Percentiles rank a stretch among this genome's conserved stretches.
phyloP scores from a whole-genome alignment of 306 rosid genomes.

The Quercus parvula region DNA sequence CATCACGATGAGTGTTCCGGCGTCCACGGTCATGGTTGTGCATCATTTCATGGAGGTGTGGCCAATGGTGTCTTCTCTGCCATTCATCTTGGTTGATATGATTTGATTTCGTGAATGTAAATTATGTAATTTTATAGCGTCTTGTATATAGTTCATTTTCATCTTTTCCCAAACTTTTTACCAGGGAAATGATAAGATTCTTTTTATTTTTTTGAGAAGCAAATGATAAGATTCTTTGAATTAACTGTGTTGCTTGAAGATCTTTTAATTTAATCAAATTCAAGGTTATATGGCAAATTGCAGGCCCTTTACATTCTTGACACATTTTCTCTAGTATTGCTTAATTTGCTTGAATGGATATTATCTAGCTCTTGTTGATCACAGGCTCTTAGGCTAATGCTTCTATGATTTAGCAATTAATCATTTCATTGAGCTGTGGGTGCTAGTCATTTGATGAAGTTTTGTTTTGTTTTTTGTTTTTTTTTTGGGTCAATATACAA shows the following conservation, averaged over 20 bases:
- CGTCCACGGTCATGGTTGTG: neutral
- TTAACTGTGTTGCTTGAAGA: neutral
- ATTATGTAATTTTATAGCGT: neutral
- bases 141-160: neutral
- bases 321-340: too few species aligned
- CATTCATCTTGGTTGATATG: slow-evolving; percentile 13
- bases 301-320: neutral
- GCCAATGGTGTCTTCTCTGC: slow-evolving; percentile 12
- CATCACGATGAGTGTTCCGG: slow-evolving; percentile 12
- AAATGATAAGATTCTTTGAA: neutral
- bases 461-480: too few species aligned
- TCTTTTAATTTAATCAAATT: neutral
- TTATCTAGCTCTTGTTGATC: too few species aligned
- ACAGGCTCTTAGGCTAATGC: too few species aligned
- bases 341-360: too few species aligned
- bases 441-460: too few species aligned
- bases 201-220: neutral
- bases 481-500: too few species aligned
- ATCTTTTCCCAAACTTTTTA: neutral
- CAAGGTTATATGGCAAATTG: neutral
- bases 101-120: neutral
- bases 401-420: too few species aligned
- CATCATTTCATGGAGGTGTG: slow-evolving; percentile 16
- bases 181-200: neutral
- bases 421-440: too few species aligned